These are phyloP conservation scores for Aspergillus terreus DNA, from an alignment of 2,329 filamentous ascomycete genomes.

Conservation along the genomic window DNA sequence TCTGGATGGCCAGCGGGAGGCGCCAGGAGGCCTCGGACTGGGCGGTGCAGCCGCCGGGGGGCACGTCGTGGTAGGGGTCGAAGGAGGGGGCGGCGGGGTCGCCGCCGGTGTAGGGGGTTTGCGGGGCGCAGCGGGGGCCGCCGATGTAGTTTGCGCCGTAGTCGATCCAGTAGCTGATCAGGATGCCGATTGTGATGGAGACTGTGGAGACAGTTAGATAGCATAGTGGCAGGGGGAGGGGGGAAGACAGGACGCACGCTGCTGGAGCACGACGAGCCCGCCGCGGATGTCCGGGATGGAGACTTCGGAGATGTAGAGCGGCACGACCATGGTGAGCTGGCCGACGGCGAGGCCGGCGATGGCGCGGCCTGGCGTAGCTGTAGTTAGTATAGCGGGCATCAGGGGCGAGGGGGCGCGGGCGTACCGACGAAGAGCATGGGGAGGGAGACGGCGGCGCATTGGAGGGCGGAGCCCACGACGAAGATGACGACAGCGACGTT, in stretches of 20 bases:
- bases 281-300: conserved; percentile 37
- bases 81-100: conserved; percentile 38
- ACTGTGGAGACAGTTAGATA: conserved; percentile 34
- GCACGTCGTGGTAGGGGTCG: conserved; percentile 41
- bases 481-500: conserved; percentile 52
- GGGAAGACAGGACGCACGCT: conserved; percentile 24
- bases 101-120: conserved; percentile 46
- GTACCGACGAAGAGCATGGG: conserved; percentile 44
- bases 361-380: conserved; percentile 29
- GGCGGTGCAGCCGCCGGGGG: conserved; percentile 44
- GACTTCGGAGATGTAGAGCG: conserved; percentile 54
- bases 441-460: conserved; percentile 41
- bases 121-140: conserved; percentile 46
- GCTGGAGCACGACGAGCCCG: conserved; percentile 36
- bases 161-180: conserved; percentile 39
- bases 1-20: conserved; percentile 47
- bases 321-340: conserved; percentile 45
- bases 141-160: conserved; percentile 46
- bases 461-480: conserved; percentile 47
- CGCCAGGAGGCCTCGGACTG: conserved; percentile 49
- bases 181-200: conserved; percentile 36
- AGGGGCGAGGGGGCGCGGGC: neutral
- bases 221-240: neutral
- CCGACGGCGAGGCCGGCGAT: conserved; percentile 46
- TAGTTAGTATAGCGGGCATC: too few species aligned